phyloP scores from a whole-genome alignment of 1,284 basidiomycete species.

The Mrakiaceae sp. region DNA sequence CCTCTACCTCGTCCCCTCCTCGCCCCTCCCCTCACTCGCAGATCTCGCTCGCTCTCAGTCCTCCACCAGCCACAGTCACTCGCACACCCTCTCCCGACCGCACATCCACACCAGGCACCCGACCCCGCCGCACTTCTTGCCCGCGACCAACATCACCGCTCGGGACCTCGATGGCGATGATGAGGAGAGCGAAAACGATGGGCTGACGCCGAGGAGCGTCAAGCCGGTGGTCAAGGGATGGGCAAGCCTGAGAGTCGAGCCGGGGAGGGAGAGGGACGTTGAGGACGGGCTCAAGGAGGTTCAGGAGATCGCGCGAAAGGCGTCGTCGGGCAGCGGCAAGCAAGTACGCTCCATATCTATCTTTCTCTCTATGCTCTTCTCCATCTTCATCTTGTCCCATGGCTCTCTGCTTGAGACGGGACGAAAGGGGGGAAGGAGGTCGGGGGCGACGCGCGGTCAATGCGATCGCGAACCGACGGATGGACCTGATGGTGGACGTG shows the following conservation, averaged over 20 bases:
- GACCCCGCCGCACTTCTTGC: constrained; percentile 5
- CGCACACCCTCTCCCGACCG: constrained; percentile 7
- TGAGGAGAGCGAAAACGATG: constrained; percentile 21
- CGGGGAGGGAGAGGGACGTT: not conserved
- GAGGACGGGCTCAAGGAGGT: constrained; percentile 3
- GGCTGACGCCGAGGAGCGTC: not conserved
- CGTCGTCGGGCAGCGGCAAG: not conserved
- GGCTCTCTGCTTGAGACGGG: no score
- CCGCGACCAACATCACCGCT: constrained; percentile 22
- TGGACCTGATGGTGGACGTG: no score
- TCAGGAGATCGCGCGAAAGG: not conserved
- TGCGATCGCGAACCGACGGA: no score
- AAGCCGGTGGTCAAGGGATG: not conserved
- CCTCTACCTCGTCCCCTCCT: constrained; percentile 21
- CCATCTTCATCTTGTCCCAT: no score
- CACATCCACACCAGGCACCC: constrained; percentile 12
- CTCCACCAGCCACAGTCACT: constrained; percentile 14
- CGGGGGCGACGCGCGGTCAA: no score
- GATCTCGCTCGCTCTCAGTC: no score
- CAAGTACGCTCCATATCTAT: not conserved
- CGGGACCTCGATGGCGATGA: constrained; percentile 28
- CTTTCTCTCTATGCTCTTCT: not conserved
- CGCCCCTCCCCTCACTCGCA: no score
- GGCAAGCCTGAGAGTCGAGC: not conserved
- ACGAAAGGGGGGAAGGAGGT: not conserved